Evolutionary conservation across 176 grass and related monocot genomes (phyloP), one percentile per base, ranked within the genome.

Genomic region (Otatea glauca): DNA sequence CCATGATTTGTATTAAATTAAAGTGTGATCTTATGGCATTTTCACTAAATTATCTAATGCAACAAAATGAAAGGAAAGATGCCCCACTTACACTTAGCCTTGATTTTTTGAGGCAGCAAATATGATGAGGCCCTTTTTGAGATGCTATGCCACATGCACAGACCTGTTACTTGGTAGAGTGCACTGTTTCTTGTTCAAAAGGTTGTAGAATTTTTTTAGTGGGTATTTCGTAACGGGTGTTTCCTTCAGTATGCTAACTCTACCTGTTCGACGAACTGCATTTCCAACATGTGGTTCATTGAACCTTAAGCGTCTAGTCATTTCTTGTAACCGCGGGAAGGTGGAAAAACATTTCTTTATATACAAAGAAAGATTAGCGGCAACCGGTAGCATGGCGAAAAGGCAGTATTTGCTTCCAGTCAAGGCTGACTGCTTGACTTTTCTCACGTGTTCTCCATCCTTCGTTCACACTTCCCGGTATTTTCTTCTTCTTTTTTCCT

Each of bases 381-480:
- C 5, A 67, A 58, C 54, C 7, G 2, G 13, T 91, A 75, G 32
- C 68, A 71, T 75, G 59, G 67, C 16, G 16, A 75, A 43, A 74
- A 68, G 50, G 7, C 14, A 53, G 17, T 42, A 78, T 80, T 42
- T 73, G n/a, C 67, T 79, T 75, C 21, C 24, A 39, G 69, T 84
- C 68, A 84, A 80, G 43, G 80, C 70, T 65, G 75, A 76, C 20
- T 84, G 89, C 85, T 88, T 55, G 70, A 88, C 62, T 76, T 84
- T 48, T 75, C 48, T 39, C 32, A 23, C 66, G 24, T 66, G 13
- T 59, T 81, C 41, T 65, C 60, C 74, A 75, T 79, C 48, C 75
- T 32, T 0, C 5, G 42, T 87, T 83, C 79, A 74, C 80, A 87
- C 74, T 41, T 20, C 68, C 35, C 4, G 18, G 29, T 2, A 81